These are phyloP conservation scores for Helotiales sp. DNA, from an alignment of 2,329 filamentous ascomycete species.

Conservation along the genomic window DNA sequence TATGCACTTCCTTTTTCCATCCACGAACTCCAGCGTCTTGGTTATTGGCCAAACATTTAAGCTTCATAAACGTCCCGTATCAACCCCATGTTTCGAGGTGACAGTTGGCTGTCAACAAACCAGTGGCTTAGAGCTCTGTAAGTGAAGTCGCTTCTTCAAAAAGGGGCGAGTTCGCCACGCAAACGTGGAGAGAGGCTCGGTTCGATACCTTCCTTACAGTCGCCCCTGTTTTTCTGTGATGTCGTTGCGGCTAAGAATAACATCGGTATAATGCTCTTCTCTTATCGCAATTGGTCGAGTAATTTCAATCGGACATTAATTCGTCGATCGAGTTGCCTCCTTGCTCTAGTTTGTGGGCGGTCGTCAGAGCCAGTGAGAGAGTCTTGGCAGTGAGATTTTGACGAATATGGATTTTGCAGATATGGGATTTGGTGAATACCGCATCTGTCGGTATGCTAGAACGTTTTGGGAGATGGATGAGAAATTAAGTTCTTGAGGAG, in stretches of 20 bases:
- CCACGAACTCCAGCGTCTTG: background rate
- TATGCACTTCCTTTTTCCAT: background rate
- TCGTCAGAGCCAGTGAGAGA: background rate
- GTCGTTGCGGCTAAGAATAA: background rate
- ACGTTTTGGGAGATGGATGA: background rate
- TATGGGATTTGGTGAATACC: background rate
- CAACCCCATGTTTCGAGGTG: background rate
- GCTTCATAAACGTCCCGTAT: background rate
- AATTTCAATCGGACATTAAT: background rate
- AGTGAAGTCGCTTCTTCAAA: background rate
- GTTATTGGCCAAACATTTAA: conserved; percentile 6
- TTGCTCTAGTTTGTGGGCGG: background rate
- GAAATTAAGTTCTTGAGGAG: background rate
- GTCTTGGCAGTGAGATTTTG: background rate
- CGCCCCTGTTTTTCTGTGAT: background rate
- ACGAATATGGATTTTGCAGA: background rate
- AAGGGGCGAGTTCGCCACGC: conserved; percentile 3
- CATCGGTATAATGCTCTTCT: background rate
- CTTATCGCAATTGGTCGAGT: background rate
- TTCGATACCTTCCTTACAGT: background rate
- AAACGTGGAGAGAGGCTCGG: conserved; percentile 4
- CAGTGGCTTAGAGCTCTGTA: background rate
- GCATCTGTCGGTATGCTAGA: background rate
- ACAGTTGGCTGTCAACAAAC: background rate
- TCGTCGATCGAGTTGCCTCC: background rate